These are phyloP conservation scores for Leucoagaricus sp. DNA, from an alignment of 1,284 basidiomycete species.

Conservation along the genomic window DNA sequence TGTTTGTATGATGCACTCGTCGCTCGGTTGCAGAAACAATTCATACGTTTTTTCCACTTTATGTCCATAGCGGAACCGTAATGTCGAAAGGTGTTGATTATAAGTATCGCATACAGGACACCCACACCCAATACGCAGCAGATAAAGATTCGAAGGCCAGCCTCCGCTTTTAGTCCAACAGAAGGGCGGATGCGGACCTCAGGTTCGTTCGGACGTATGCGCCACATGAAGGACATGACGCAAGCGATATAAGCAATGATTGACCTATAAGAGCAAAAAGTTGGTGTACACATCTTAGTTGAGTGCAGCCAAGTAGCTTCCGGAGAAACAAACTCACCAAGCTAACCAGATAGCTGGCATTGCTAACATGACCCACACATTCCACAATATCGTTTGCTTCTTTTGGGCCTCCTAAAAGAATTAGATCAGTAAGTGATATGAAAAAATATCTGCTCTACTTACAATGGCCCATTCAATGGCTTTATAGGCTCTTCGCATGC, in stretches of 20 bases:
- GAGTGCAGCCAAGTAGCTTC: no score
- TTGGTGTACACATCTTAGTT: no score
- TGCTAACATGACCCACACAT: constrained; percentile 70
- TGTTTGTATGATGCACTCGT: no score
- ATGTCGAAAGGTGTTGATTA: constrained; percentile 49
- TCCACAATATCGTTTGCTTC: constrained; percentile 62
- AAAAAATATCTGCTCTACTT: constrained; percentile 8
- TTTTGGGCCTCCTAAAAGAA: constrained; percentile 53
- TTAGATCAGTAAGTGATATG: no score
- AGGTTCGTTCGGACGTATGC: constrained; percentile 35
- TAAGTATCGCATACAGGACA: constrained; percentile 48
- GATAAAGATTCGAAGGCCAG: constrained; percentile 48
- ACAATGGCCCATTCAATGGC: constrained; percentile 72
- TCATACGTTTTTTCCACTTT: constrained; percentile 23
- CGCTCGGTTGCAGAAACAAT: constrained; percentile 17
- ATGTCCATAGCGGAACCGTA: constrained; percentile 42
- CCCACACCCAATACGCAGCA: constrained; percentile 50
- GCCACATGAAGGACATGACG: constrained; percentile 23
- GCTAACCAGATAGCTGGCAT: constrained; percentile 64
- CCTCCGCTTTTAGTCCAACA: constrained; percentile 35
- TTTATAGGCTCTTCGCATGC: constrained; percentile 69
- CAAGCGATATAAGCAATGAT: constrained; percentile 60
- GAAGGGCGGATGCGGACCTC: constrained; percentile 19
- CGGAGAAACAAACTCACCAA: constrained; percentile 50
- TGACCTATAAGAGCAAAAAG: constrained; percentile 41